Base-by-base conservation (phyloP, 805 yeast genomes). In the Candida ulmi region DNA sequence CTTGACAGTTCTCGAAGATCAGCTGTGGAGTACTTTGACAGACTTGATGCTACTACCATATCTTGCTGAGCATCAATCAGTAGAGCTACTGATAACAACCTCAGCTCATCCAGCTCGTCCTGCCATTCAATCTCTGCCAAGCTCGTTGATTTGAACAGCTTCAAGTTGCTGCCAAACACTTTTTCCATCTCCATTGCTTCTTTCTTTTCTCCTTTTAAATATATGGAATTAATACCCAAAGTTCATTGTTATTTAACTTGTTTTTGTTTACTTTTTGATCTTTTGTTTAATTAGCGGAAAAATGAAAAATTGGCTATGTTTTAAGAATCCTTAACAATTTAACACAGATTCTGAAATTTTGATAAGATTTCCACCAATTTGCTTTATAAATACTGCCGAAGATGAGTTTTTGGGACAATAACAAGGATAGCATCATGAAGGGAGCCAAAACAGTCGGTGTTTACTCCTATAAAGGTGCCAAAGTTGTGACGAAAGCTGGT, bases 321-420 rank as follows among this genome's bases (percentile, higher is more conserved):
- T 28, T 17, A 16, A 15, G 5, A 5, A 5, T 17, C 6, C 9
- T 28, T 28, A 17, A 28, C 24, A 13, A 3, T 17, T 17, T n/a
- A 15, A 30, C 17, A 8, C 4, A 8, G 21, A 12, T 12, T 19
- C 11, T 4, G 12, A 16, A n/a, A n/a, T n/a, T n/a, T n/a, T n/a
- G n/a, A n/a, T n/a, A n/a, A n/a, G n/a, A n/a, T n/a, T n/a, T n/a
- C n/a, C n/a, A n/a, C n/a, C n/a, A n/a, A n/a, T n/a, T n/a, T n/a
- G n/a, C n/a, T n/a, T n/a, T n/a, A n/a, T n/a, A n/a, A n/a, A n/a
- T n/a, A n/a, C n/a, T n/a, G n/a, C n/a, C n/a, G n/a, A 25, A 6
- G 7, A 51, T 50, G 55, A 47, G 54, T 23, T 66, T 66, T 46
- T 67, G 72, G 72, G 69, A 63, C 13, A 62, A 63, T 32, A 66